These are phyloP conservation scores for Rhizoclosmatium sp. DNA, from an alignment of 192 early-diverging fungal species.

Conservation along the genomic window DNA sequence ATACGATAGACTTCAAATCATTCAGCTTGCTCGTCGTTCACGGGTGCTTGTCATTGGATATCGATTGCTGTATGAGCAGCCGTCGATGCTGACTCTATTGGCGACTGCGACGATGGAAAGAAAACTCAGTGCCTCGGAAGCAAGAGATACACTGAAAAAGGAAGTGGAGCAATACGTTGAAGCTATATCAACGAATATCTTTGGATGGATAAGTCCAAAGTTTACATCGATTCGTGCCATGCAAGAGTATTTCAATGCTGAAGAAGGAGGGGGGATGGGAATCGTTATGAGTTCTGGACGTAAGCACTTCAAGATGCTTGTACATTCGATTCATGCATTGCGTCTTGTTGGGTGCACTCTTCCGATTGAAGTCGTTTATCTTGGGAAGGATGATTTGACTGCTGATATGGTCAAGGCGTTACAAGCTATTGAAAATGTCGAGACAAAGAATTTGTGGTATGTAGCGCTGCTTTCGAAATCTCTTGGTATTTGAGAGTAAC, in stretches of 20 bases:
- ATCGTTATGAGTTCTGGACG: neutral
- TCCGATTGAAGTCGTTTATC: conserved; percentile 1
- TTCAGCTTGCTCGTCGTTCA: neutral
- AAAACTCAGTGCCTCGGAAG: neutral
- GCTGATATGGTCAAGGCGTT: neutral
- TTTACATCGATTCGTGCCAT: neutral
- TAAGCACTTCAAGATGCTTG: neutral
- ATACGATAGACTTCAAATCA: conserved; percentile 25
- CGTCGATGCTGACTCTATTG: neutral
- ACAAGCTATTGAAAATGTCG: neutral
- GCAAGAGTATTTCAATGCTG: neutral
- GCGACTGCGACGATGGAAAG: neutral
- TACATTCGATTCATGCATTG: neutral
- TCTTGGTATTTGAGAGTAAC: too few relatives aligned
- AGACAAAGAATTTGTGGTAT: neutral
- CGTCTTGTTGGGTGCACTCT: neutral
- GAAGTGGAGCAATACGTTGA: neutral
- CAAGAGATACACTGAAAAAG: neutral
- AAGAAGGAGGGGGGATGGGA: neutral
- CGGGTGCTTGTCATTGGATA: neutral
- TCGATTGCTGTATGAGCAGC: neutral
- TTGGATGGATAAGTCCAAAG: neutral
- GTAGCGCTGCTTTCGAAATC: too few relatives aligned
- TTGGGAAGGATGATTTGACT: neutral
- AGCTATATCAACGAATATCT: neutral